Conservation (phyloP, 108 stramenopile species). For the Conticribra guillardii region DNA sequence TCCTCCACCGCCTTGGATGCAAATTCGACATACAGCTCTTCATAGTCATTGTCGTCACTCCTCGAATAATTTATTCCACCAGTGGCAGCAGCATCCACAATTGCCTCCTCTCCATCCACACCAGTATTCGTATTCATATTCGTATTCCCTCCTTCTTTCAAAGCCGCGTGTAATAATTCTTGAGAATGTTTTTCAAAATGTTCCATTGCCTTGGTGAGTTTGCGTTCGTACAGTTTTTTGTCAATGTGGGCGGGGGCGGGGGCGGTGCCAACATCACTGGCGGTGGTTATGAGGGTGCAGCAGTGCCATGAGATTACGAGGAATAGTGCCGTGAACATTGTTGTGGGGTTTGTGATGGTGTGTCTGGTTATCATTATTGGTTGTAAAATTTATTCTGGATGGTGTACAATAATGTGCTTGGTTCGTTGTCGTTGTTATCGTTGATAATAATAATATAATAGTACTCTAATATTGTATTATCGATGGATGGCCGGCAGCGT, state of each 20-base stretch:
- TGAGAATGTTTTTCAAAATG: conserved; percentile 3
- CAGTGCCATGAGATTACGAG: no score
- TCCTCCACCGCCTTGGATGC: conserved; percentile 3
- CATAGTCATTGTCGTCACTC: background rate
- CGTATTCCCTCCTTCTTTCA: conserved; percentile 17
- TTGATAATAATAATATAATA: no score
- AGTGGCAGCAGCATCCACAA: background rate
- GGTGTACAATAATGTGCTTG: no score
- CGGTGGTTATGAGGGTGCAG: background rate
- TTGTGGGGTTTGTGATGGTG: no score
- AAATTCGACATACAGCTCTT: background rate
- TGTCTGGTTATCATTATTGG: no score
- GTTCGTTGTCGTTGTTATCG: no score
- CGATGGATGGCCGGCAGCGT: no score
- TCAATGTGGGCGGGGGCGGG: background rate
- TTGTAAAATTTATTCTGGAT: no score
- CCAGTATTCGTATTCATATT: no score
- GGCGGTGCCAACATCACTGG: background rate
- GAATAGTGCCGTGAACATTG: no score
- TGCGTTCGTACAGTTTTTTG: conserved; percentile 6
- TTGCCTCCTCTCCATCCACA: background rate
- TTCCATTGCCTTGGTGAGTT: conserved; percentile 8
- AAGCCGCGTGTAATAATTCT: background rate
- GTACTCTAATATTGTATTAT: no score
- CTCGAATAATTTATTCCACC: no score